Base-by-base conservation (phyloP, 169 alveolate species). In the Eimeria maxima region DNA sequence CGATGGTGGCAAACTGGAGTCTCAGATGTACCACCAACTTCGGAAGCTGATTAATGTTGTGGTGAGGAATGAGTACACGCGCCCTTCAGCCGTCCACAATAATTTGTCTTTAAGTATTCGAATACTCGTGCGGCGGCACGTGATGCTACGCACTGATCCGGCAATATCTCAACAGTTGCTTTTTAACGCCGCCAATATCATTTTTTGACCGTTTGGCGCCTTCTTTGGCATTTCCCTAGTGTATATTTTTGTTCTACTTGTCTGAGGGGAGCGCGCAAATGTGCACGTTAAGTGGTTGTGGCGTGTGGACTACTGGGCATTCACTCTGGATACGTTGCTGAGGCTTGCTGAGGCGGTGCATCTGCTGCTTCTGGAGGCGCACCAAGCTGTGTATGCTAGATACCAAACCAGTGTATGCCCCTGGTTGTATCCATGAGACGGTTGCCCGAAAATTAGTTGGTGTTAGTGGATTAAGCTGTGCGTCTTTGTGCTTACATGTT, bases 41-140 rank as follows among this genome's bases (percentile, higher is more conserved):
- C 83, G 97, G 50, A 78, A 89, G 93, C 95, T 96, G 45, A 96
- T 96, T 44, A 96, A 94, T 71, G 96, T 96, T 42, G 96, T 96
- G 95, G 97, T 95, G 74, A 67, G 95, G 4, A 4, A 8, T 22
- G 91, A n/a, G 47, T 29, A 18, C 65, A 38, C 22, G 24, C 78
- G 42, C 57, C 8, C 86, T 67, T 60, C 86, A 57, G 53, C 71
- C 91, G 45, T 53, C 45, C 67, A 42, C 74, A 8, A 60, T 60
- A 42, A 7, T 50, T 24, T 45, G 22, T 2, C 6, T 53, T 7
- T 2, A 6, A 1, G 7, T 71, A 29, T 29, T 42, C n/a, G 29
- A 55, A 83, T 83, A 3, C 8, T 83, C 45, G 44, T 83, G 16
- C 50, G 27, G 91, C 65, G 13, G 86, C 86, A 74, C 38, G 20